phyloP scores from a whole-genome alignment of 805 yeast genomes.

The Scheffersomyces coipomensis region DNA sequence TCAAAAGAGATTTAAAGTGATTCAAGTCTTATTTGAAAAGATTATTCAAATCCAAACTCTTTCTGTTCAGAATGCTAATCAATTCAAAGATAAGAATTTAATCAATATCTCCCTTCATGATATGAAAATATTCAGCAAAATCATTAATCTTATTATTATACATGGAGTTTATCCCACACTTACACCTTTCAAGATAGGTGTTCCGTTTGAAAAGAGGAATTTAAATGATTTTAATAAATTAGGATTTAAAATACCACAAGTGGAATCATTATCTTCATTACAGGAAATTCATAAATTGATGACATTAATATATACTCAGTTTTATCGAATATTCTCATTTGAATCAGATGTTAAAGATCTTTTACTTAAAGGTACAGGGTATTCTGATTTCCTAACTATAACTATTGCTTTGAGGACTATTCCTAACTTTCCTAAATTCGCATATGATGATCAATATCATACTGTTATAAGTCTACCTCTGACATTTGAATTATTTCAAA shows the following conservation, averaged over 20 bases:
- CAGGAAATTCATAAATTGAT: conserved; percentile 18
- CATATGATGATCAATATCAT: conserved; percentile 11
- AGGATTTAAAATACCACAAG: conserved; percentile 16
- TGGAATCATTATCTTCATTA: conserved; percentile 12
- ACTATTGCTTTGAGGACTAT: conserved; percentile 42
- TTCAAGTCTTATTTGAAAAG: conserved; percentile 33
- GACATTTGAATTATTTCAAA: conserved; percentile 64
- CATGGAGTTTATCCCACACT: conserved; percentile 71
- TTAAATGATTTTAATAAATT: conserved; percentile 46
- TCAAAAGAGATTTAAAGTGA: conserved; percentile 11
- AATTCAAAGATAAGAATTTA: conserved; percentile 24
- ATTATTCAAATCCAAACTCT: conserved; percentile 38
- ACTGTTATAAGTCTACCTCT: conserved; percentile 45
- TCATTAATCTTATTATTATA: conserved; percentile 63
- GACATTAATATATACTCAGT: conserved; percentile 24
- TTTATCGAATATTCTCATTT: conserved; percentile 31
- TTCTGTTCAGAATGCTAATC: conserved; percentile 23
- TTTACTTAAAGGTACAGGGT: conserved; percentile 64
- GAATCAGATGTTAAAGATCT: conserved; percentile 53
- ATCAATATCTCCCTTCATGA: conserved; percentile 81
- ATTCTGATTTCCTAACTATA: conserved; percentile 55
- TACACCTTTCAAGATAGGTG: conserved; percentile 52
- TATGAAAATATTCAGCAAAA: conserved; percentile 66
- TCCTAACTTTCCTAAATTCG: conserved; percentile 21
- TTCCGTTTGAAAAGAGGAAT: conserved; percentile 61